Evolutionary conservation across 306 rosid genomes (phyloP), one percentile per base, ranked within the genome.

Genomic region (Fragaria iinumae): DNA sequence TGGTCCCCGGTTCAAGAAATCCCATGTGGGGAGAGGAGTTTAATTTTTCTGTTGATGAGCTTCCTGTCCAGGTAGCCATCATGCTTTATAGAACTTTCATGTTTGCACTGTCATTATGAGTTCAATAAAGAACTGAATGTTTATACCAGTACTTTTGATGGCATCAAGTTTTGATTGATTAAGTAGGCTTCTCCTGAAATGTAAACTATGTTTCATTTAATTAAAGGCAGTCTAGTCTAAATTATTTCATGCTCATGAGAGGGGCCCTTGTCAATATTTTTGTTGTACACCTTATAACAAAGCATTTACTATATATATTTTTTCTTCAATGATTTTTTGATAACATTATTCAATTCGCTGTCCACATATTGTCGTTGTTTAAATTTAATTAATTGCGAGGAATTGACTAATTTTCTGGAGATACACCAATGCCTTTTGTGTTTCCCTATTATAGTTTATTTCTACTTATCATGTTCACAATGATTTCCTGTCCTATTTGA

Each of bases 1-100:
- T 95, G 98, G 90, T 95, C 84, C 98, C 98, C 74, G 97, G 98
- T 87, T 95, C 97, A 79, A 92, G 98, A 90, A 95, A 95, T 90
- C 98, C 98, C 70, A 88, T 92, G 98, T 95, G 98, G 98, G 98
- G 98, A 4, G 98, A 95, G 88, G 98, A 92, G 84, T 95, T 95
- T 84, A 88, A 92, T 88, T 95, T 95, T 87, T 84, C 91, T 71
- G 97, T 89, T 66, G 97, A 95, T 69, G 97, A 95, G 87, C 96
- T 95, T 78, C 98, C 98, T 73, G 98, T 89, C 53, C 87, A 92
- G 98, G 98, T 95, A 80, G 68, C 48, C 64, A 77, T 78, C 44
- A 55, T 65, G 52, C 29, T 52, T 52, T 55, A 17, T 38, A 53
- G 41, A n/a, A 36, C 27, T 21, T 38, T 17, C 11, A 5, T 14